A percentile compares a stretch with the other conserved stretches of the same genome.
Conservation (phyloP, 768 basidiomycete species). For the Suillus subaureus region DNA sequence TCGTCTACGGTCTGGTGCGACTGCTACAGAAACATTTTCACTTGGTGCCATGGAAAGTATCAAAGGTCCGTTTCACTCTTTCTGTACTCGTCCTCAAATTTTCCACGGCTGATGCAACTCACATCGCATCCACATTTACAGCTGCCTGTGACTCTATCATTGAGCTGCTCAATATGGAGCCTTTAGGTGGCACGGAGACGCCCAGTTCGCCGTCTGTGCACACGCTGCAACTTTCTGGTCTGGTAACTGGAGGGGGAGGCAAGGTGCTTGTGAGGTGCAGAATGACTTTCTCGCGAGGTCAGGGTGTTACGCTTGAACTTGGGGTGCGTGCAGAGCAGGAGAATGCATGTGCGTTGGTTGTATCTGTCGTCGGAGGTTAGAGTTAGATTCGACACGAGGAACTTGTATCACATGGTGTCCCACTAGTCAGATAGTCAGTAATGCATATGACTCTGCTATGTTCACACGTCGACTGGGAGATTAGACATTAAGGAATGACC, state of each 20-base stretch:
- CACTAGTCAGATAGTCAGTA: conserved; percentile 2
- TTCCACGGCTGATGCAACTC: conserved; percentile 16
- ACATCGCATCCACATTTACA: conserved; percentile 34
- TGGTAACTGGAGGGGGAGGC: conserved; percentile 92
- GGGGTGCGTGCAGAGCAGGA: conserved; percentile 90
- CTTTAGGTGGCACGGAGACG: conserved; percentile 86
- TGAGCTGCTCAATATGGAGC: conserved; percentile 96
- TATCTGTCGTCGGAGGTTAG: conserved; percentile 84
- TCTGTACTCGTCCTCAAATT: background rate
- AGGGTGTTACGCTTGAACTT: conserved; percentile 92
- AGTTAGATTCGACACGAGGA: background rate
- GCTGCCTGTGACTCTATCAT: conserved; percentile 96
- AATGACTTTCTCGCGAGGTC: conserved; percentile 91
- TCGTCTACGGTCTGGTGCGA: conserved; percentile 74
- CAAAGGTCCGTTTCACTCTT: conserved; percentile 65
- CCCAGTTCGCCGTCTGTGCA: conserved; percentile 87
- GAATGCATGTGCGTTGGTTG: conserved; percentile 82
- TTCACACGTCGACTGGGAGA: conserved; percentile 11
- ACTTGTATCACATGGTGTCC: conserved; percentile 17
- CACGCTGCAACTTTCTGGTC: conserved; percentile 89
- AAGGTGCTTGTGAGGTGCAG: conserved; percentile 93
- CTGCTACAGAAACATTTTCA: conserved; percentile 90
- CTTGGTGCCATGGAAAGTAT: conserved; percentile 91
- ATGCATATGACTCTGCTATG: background rate
- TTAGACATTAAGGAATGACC: conserved; percentile 6